These are phyloP conservation scores for Aspergillus sergii DNA, from an alignment of 2,329 filamentous ascomycete genomes.

Conservation along the genomic window DNA sequence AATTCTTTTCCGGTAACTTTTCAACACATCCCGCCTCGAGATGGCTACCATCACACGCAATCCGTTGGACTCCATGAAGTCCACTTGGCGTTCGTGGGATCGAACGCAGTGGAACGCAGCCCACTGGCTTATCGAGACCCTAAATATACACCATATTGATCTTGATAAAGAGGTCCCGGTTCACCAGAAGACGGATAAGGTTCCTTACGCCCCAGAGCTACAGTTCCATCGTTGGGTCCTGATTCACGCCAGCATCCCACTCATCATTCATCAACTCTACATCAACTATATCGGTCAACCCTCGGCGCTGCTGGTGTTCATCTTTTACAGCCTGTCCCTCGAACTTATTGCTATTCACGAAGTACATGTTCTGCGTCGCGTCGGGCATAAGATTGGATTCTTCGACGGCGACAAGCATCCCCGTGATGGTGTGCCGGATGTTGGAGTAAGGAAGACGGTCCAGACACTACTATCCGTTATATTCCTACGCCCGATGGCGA, in stretches of 20 bases:
- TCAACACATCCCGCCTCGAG: not conserved
- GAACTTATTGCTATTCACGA: slow-evolving; percentile 15
- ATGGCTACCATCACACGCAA: not conserved
- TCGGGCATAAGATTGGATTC: slow-evolving; percentile 16
- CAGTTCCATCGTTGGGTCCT: slow-evolving; percentile 16
- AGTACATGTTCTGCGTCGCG: slow-evolving; percentile 14
- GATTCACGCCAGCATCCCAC: slow-evolving; percentile 15
- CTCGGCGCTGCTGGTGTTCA: slow-evolving; percentile 11
- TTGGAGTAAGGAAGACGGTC: slow-evolving; percentile 16
- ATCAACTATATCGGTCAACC: slow-evolving; percentile 13
- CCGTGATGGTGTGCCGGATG: slow-evolving; percentile 21
- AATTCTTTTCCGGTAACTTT: not conserved
- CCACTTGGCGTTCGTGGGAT: slow-evolving; percentile 1
- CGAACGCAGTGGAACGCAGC: not conserved
- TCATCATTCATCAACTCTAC: slow-evolving; percentile 18
- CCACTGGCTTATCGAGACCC: not conserved
- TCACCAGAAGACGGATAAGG: slow-evolving; percentile 19
- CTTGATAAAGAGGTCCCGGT: slow-evolving; percentile 10
- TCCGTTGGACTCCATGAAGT: slow-evolving; percentile 2
- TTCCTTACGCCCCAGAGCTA: slow-evolving; percentile 18
- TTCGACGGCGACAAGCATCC: slow-evolving; percentile 22
- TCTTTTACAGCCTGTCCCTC: slow-evolving; percentile 15
- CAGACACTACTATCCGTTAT: slow-evolving; percentile 10
- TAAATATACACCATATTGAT: not conserved
- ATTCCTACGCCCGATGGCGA: not conserved